These are phyloP conservation scores for Corchorus olitorius DNA, from an alignment of 345 rosid genomes.

Conservation along the genomic window DNA sequence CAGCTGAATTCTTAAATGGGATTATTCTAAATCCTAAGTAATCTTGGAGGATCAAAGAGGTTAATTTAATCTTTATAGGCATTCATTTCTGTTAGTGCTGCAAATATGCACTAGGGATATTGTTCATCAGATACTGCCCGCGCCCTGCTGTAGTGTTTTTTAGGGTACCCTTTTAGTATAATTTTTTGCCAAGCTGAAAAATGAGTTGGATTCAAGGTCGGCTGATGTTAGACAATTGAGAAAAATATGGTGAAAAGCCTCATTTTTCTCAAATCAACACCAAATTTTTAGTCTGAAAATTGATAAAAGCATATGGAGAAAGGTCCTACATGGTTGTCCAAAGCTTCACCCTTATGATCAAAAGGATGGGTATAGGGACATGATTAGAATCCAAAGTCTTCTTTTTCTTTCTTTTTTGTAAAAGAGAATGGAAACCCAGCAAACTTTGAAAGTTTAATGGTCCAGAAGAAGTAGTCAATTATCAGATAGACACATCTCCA, in stretches of 20 bases:
- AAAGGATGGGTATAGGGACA: constrained; percentile 16
- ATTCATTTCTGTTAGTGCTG: constrained; percentile 7
- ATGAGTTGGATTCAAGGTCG: constrained; percentile 20
- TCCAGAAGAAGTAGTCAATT: constrained; percentile 13
- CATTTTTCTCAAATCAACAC: not conserved
- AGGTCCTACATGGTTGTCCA: constrained; percentile 10
- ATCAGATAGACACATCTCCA: not conserved
- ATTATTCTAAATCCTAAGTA: constrained; percentile 1
- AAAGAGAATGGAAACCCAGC: not conserved
- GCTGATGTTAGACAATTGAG: not conserved
- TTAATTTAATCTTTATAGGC: constrained; percentile 18
- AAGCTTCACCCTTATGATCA: constrained; percentile 7
- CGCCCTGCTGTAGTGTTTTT: not conserved
- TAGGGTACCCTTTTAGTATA: not conserved
- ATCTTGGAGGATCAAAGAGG: constrained; percentile 9
- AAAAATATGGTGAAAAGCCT: not conserved
- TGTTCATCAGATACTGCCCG: not conserved
- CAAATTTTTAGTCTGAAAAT: not conserved
- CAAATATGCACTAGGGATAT: not conserved
- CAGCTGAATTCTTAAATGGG: constrained; percentile 12
- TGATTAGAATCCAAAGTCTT: constrained; percentile 28
- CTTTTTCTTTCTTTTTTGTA: no score
- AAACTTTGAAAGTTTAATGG: constrained; percentile 4
- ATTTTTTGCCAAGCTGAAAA: not conserved
- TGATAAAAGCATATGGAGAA: constrained; percentile 11